Evolutionary conservation across 371 early-diverging fungal species (phyloP), one percentile per base, ranked within the genome.

Genomic region (Apophysomyces ossiformis): DNA sequence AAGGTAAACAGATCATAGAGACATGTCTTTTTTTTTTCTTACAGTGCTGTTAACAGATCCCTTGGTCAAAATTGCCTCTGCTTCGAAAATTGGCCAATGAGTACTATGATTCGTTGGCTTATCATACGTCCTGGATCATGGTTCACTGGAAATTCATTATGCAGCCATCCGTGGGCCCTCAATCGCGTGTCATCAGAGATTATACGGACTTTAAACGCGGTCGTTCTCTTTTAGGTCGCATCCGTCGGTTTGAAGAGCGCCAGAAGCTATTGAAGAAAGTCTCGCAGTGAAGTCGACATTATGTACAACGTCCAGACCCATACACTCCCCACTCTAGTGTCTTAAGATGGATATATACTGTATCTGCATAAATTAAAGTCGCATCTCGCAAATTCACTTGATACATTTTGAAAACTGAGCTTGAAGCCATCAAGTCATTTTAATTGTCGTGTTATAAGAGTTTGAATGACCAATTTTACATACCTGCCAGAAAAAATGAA

Each of bases 11-110:
- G 2, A 56, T 57, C 16, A 18, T 12, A 43, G 38, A 26, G 16
- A 4, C 1, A 57, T 39, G 12, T 39, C 57, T 2, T 1, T n/a
- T 11, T n/a, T 11, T 47, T 50, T 38, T 60, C 50, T 50, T 57
- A 13, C 46, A 6, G 32, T 41, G 37, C 32, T 26, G 32, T 26
- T 38, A 65, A 66, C 70, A 91, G 86, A 83, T 95, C 61, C 95
- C 99, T 16, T 96, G 98, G 95, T 89, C 94, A 36, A 87, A 89
- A 57, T 85, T 99, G 12, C 98, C 97, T 16, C 74, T 83, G 46
- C 77, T 98, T 63, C 89, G 90, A 45, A 71, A 85, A 15, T 81
- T 92, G 43, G 99, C 98, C 1, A 85, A 90, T 57, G 97, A 97
- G 72, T 97, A 90, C 77, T 99, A 99, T 82, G 89, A 96, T 70